Base-by-base conservation (phyloP, 2,329 filamentous ascomycete species). In the Verticillium tricorpus region DNA sequence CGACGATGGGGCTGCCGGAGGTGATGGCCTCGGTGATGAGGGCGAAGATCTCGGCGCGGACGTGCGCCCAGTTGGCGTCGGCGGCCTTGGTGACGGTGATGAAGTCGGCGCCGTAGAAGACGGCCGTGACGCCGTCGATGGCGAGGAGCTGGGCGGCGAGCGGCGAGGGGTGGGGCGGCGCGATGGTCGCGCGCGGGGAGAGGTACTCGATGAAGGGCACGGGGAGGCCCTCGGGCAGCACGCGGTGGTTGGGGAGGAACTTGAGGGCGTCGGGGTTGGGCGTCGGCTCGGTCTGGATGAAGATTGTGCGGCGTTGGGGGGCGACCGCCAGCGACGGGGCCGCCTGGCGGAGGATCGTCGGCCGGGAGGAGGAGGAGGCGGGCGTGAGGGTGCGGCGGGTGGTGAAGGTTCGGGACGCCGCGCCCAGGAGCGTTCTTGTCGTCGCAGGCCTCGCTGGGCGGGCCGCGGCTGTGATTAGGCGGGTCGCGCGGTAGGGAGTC, bases 181-280 rank as follows among this genome's bases (percentile, higher is more conserved):
- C 85, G 66, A 98, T 87, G 3, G 95, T 97, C 40, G 92, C 89
- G 61, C 95, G 90, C 39, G 95, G 93, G 67, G 86, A 90, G 61
- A 97, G 83, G 75, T 98, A 99, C 79, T 99, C 95, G 73, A 98
- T 84, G 76, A 93, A 97, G 8, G 92, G 85, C 2, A 89, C 87
- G 7, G 85, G 78, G 65, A 97, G 81, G 59, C 80, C 81, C 67
- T 89, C 82, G 25, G 95, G 94, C 1, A 99, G 85, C 59, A 99
- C 87, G 45, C 85, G 86, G 76, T 92, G 88, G 77, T 97, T 97
- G 2, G 95, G 95, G 45, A 96, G 85, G 78, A 99, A 99, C 79
- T 99, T 99, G 71, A 98, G 84, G 37, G 93, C 93, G 79, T 98
- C 93, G n/a, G 88, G 83, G 77, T 99, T 99, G 31, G 95, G 95